Conservation (phyloP, 2,329 filamentous ascomycete species). For the Nannizziopsis arthrosporioides region DNA sequence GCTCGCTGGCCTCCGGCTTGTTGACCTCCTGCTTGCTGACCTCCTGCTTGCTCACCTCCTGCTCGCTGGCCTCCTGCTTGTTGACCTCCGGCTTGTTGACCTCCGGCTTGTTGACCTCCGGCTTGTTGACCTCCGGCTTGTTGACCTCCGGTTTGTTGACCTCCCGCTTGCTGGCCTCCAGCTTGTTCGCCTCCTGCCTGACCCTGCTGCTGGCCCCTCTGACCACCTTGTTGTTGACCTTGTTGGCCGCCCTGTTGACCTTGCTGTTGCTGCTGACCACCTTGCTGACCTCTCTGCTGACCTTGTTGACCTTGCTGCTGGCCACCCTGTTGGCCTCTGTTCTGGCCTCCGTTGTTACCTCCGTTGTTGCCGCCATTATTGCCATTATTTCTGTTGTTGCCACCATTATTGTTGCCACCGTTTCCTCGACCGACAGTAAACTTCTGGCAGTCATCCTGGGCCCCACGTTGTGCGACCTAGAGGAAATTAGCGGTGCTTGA, state of each 20-base stretch:
- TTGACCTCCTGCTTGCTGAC: too few species aligned
- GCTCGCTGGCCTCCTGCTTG: too few species aligned
- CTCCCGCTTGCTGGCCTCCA: too few species aligned
- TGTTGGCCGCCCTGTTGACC: not conserved
- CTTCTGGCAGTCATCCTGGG: constrained; percentile 43
- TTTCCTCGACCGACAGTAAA: constrained; percentile 33
- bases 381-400: constrained; percentile 1
- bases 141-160: not conserved
- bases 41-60: too few species aligned
- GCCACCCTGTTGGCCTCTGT: constrained; percentile 9
- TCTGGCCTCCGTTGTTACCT: constrained; percentile 6
- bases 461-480: constrained; percentile 40
- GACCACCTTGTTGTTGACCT: not conserved
- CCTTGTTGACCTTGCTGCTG: constrained; percentile 2
- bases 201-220: too few species aligned
- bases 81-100: too few species aligned
- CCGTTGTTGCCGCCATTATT: constrained; percentile 7
- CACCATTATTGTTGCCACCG: constrained; percentile 7
- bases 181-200: too few species aligned
- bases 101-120: too few species aligned
- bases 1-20: too few species aligned
- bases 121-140: too few species aligned
- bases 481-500: not conserved
- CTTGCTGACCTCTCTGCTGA: not conserved
- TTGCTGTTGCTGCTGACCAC: not conserved